Evolutionary conservation across 768 basidiomycete genomes (phyloP), one percentile per base, ranked within the genome.

Genomic region (Sarcodon sp.): DNA sequence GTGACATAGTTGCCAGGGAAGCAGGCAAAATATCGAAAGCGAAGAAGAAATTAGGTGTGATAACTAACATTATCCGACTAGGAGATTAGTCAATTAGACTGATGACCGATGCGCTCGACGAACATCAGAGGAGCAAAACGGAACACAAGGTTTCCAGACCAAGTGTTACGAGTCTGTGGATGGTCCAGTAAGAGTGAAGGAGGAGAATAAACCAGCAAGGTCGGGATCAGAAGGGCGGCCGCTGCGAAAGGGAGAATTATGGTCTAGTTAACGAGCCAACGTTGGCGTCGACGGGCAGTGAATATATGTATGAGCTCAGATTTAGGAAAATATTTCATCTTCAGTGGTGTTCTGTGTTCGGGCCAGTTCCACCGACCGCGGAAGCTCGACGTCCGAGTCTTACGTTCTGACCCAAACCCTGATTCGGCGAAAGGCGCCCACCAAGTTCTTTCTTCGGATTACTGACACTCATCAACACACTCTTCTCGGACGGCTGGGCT

Each of bases 1-100:
- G 82, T 27, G 81, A 82, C 12, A 62, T 66, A 45, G 90, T 99
- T 82, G 66, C 79, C 33, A 79, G 76, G 58, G 87, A 93, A 58
- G 86, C 87, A 0, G 74, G 71, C 47, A 89, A 85, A 60, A 84
- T 87, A 0, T 63, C 75, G 18, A 98, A 96, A 69, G 60, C 72
- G 5, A 93, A 97, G 71, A 96, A 92, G 77, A 94, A 91, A 63
- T 76, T 98, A 8, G 75, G 71, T 7, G 78, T n/a, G n/a, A n/a
- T n/a, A n/a, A n/a, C n/a, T n/a, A n/a, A n/a, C n/a, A n/a, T 91
- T 49, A 76, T 77, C 11, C 76, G 97, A 3, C 92, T 91, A n/a
- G 96, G 96, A 7, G 97, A 97, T 62, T 77, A 87, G 59, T 92
- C 3, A 63, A 72, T 13, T 79, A 76, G 61, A 79, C 81, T 1